Conservation (phyloP, 208 protist genomes). For the Leishmania braziliensis region DNA sequence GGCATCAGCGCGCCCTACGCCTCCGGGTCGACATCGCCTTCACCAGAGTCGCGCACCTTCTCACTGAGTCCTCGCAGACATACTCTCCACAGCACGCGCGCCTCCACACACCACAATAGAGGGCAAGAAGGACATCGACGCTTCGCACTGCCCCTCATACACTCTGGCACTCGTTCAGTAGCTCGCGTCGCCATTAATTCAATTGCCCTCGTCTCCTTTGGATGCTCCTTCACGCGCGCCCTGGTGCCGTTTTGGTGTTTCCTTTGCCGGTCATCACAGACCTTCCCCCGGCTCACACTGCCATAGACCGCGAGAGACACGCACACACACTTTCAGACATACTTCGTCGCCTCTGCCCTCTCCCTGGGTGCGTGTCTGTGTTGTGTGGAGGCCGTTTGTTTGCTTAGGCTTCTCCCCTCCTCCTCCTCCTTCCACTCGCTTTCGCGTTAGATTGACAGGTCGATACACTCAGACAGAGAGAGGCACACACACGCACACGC, state of each 20-base stretch:
- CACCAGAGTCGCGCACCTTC: background rate
- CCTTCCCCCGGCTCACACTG: background rate
- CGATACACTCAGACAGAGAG: background rate
- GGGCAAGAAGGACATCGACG: background rate
- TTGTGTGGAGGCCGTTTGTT: background rate
- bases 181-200: background rate
- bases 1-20: too few species aligned
- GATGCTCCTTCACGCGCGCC: background rate
- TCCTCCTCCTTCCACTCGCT: too few species aligned
- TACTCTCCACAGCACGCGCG: background rate
- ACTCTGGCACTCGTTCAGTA: background rate
- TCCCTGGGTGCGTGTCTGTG: background rate
- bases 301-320: background rate
- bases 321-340: background rate
- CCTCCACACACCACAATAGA: background rate
- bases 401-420: background rate
- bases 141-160: background rate
- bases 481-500: background rate
- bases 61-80: background rate
- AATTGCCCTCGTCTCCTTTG: background rate
- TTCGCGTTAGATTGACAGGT: background rate
- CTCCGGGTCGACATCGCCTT: background rate
- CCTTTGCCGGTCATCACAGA: background rate
- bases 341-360: background rate
- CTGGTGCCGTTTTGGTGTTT: background rate